Conservation (phyloP, 2,329 filamentous ascomycete species). For the Aspergillus spinulosporus region DNA sequence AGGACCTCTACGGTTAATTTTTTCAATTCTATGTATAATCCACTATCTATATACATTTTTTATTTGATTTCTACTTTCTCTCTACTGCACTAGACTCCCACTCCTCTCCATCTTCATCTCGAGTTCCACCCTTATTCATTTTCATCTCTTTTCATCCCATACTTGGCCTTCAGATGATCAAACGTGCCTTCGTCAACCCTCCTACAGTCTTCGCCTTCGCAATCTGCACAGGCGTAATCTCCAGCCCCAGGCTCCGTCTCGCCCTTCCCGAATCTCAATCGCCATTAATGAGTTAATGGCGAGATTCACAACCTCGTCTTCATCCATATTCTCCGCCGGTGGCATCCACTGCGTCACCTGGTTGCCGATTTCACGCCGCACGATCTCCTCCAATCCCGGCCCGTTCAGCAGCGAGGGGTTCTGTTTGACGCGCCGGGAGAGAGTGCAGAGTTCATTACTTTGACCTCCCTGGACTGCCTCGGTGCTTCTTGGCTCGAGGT, state of each 20-base stretch:
- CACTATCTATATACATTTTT: no score
- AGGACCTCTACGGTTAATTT: no score
- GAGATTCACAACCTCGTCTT: slow-evolving; percentile 6
- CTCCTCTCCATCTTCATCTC: no score
- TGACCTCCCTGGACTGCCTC: background rate
- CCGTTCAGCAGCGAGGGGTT: slow-evolving; percentile 11
- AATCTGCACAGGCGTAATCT: slow-evolving; percentile 17
- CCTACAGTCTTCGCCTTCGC: slow-evolving; percentile 17
- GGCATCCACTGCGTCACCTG: slow-evolving; percentile 9
- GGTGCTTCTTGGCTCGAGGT: slow-evolving; percentile 1
- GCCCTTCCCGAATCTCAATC: slow-evolving; percentile 20
- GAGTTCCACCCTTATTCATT: background rate
- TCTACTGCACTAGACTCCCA: no score
- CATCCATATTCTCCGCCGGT: slow-evolving; percentile 11
- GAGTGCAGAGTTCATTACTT: slow-evolving; percentile 2
- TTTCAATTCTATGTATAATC: no score
- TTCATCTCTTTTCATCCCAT: background rate
- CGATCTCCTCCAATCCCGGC: slow-evolving; percentile 1
- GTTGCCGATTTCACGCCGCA: slow-evolving; percentile 8
- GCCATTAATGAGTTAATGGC: slow-evolving; percentile 19
- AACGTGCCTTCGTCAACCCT: slow-evolving; percentile 3
- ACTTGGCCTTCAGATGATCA: background rate
- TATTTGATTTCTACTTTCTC: background rate
- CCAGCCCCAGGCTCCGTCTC: slow-evolving; percentile 13
- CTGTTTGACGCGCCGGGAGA: background rate